phyloP scores from a whole-genome alignment of 768 basidiomycete species.

The Suillus fuscotomentosus region DNA sequence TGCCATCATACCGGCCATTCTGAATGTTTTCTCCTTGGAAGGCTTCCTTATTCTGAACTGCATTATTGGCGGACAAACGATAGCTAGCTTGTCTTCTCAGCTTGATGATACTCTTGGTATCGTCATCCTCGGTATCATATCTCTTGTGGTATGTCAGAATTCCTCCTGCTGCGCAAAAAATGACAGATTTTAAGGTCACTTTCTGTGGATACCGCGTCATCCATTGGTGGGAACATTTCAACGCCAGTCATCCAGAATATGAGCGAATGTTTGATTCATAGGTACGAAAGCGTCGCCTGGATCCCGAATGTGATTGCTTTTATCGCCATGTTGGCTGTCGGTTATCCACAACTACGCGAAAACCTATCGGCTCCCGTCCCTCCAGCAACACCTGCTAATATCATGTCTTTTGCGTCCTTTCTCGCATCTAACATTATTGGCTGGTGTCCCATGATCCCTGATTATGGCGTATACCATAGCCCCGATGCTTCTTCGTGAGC shows the following conservation, averaged over 20 bases:
- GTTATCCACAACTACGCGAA: neutral
- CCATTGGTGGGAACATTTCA: neutral
- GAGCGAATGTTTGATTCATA: neutral
- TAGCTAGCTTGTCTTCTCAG: neutral
- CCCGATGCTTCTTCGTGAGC: neutral
- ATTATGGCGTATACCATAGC: neutral
- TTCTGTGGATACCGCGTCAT: neutral
- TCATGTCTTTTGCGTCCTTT: neutral
- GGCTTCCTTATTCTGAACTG: neutral
- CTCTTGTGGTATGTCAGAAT: neutral
- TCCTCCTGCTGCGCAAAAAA: neutral
- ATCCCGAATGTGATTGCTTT: neutral
- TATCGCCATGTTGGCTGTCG: neutral
- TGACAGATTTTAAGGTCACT: neutral
- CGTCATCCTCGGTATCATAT: neutral
- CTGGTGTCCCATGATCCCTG: neutral
- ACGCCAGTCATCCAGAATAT: neutral
- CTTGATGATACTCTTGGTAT: neutral
- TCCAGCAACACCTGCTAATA: neutral
- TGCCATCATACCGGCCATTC: neutral
- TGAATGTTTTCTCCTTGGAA: neutral
- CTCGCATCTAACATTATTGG: neutral
- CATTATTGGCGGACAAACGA: neutral
- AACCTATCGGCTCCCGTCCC: neutral
- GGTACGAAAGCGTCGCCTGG: neutral